Evolutionary conservation across 2,329 filamentous ascomycete species (phyloP).

Genomic region (Dendryphion nanum): DNA sequence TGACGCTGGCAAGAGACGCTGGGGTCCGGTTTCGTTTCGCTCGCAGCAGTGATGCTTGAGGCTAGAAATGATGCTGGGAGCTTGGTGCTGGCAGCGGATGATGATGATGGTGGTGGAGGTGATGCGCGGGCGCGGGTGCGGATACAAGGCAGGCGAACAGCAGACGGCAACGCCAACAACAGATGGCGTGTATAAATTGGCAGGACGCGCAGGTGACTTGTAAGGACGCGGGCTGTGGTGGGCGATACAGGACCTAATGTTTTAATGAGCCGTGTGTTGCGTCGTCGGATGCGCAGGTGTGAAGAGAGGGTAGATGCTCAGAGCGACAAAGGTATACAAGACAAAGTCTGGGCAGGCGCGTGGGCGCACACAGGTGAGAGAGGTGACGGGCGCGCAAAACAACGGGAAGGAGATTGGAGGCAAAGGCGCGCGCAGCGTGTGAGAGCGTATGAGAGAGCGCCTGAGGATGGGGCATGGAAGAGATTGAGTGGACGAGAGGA

Average conservation of each 20-base stretch:
- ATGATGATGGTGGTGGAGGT: neutral
- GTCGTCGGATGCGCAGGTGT: neutral
- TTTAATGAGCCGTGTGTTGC: conserved; percentile 21
- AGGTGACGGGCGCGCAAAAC: neutral
- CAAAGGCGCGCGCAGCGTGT: too few species aligned
- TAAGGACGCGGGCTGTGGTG: conserved; percentile 15
- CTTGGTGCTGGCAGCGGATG: conserved; percentile 1
- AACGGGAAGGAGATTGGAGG: neutral
- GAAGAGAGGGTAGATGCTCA: neutral
- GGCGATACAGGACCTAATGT: conserved; percentile 19
- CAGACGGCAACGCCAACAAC: conserved; percentile 11
- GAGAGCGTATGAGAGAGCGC: conserved; percentile 1
- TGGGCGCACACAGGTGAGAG: too few species aligned
- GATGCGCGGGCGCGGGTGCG: conserved; percentile 9
- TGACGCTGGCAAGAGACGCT: conserved; percentile 24
- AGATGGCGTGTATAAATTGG: conserved; percentile 22
- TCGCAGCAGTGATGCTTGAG: too few species aligned
- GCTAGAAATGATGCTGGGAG: too few species aligned
- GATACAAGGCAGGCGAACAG: conserved; percentile 11
- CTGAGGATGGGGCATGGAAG: neutral
- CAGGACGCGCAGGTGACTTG: conserved; percentile 27
- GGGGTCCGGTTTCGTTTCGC: too few species aligned
- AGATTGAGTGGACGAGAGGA: conserved; percentile 9
- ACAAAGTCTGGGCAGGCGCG: too few species aligned
- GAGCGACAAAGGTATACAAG: too few species aligned